These are phyloP conservation scores for Wallemia mellicola DNA, from an alignment of 1,284 basidiomycete genomes.

Conservation along the genomic window DNA sequence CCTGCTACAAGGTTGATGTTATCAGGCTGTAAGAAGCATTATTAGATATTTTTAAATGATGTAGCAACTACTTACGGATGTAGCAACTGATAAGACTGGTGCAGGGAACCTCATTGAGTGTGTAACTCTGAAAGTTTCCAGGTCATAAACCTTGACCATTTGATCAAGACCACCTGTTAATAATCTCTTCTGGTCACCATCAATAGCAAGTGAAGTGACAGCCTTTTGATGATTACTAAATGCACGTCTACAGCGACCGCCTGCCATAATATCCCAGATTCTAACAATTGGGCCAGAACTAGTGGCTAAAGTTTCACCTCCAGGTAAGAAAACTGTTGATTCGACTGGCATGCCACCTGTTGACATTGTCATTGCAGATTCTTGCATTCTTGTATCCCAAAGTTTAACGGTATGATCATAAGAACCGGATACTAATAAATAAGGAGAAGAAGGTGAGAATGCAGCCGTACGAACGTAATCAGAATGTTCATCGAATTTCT, in stretches of 20 bases:
- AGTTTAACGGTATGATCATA: constrained; percentile 78
- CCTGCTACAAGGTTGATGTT: constrained; percentile 86
- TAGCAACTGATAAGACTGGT: constrained; percentile 63
- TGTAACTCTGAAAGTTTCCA: constrained; percentile 71
- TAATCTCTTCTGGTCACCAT: constrained; percentile 40
- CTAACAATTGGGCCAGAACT: constrained; percentile 76
- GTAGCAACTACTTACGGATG: no score
- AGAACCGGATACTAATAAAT: constrained; percentile 65
- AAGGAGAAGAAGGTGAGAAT: constrained; percentile 50
- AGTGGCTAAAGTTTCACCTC: constrained; percentile 56
- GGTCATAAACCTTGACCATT: constrained; percentile 96
- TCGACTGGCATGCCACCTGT: constrained; percentile 43
- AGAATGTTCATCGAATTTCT: constrained; percentile 52
- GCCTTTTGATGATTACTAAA: constrained; percentile 96
- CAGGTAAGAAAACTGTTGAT: constrained; percentile 74
- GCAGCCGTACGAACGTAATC: constrained; percentile 88
- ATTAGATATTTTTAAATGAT: no score
- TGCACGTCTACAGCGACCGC: constrained; percentile 58
- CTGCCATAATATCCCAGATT: constrained; percentile 84
- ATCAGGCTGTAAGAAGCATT: no score
- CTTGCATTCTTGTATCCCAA: constrained; percentile 55
- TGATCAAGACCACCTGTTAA: constrained; percentile 79
- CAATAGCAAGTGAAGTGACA: constrained; percentile 60
- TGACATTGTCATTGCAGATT: constrained; percentile 55
- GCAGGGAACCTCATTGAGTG: constrained; percentile 98